Evolutionary conservation across 768 basidiomycete genomes (phyloP).

Genomic region (Lentinus brumalis): DNA sequence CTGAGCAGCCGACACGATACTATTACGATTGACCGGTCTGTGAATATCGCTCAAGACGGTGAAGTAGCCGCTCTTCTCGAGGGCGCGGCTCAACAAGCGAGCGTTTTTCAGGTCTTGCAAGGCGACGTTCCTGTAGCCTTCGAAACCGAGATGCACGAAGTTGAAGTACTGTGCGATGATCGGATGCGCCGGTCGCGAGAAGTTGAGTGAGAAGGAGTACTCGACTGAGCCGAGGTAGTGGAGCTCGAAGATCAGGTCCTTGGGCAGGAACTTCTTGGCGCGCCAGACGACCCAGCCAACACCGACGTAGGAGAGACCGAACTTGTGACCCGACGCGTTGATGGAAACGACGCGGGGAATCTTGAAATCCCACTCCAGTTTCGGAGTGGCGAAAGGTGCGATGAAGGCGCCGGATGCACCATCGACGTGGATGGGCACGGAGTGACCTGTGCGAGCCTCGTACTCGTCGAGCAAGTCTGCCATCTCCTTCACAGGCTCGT

Average conservation of each 20-base stretch:
- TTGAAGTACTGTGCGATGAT: constrained; percentile 67
- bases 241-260: constrained; percentile 69
- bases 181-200: constrained; percentile 61
- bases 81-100: constrained; percentile 62
- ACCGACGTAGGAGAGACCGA: constrained; percentile 55
- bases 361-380: constrained; percentile 60
- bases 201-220: constrained; percentile 73
- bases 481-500: constrained; percentile 87
- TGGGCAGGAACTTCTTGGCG: constrained; percentile 55
- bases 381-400: constrained; percentile 60
- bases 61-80: constrained; percentile 58
- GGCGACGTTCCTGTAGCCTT: constrained; percentile 51
- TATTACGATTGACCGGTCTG: constrained; percentile 33
- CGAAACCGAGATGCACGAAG: constrained; percentile 61
- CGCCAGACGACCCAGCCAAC: constrained; percentile 72
- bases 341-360: constrained; percentile 62
- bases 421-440: constrained; percentile 48
- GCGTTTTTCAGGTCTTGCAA: constrained; percentile 59
- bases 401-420: constrained; percentile 65
- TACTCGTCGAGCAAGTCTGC: constrained; percentile 66
- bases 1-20: constrained; percentile 32
- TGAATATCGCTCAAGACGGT: constrained; percentile 60
- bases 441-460: constrained; percentile 46
- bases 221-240: constrained; percentile 59
- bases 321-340: constrained; percentile 63